A percentile compares a stretch with the other conserved stretches of the same genome.
These are phyloP conservation scores for Botrytis elliptica DNA, from an alignment of 2,329 filamentous ascomycete genomes.

Conservation along the genomic window DNA sequence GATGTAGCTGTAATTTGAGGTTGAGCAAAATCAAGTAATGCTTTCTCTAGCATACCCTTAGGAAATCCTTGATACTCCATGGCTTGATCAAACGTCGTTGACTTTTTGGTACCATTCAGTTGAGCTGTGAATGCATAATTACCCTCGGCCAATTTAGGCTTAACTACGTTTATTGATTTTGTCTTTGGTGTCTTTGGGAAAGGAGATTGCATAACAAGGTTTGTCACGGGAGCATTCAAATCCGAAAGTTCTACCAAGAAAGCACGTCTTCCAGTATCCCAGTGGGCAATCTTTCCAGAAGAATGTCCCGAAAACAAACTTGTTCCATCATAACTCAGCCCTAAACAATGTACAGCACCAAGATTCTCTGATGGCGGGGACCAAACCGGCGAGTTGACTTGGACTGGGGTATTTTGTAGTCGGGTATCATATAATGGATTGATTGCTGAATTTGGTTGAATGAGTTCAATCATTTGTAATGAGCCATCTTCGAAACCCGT, in stretches of 20 bases:
- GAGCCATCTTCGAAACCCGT: conserved; percentile 77
- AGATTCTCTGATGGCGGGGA: conserved; percentile 45
- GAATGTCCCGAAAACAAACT: conserved; percentile 77
- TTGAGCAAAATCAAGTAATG: conserved; percentile 48
- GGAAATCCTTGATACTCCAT: conserved; percentile 33
- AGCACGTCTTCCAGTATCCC: conserved; percentile 61
- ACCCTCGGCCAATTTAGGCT: conserved; percentile 70
- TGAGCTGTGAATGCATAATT: conserved; percentile 67
- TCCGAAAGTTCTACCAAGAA: conserved; percentile 36
- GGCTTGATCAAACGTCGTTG: conserved; percentile 27
- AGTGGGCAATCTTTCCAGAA: conserved; percentile 74
- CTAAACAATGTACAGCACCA: conserved; percentile 62
- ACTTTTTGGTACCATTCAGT: conserved; percentile 45
- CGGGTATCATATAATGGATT: conserved; percentile 45
- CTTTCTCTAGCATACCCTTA: conserved; percentile 48
- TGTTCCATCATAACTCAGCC: conserved; percentile 79
- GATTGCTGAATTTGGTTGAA: conserved; percentile 47
- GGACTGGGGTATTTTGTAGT: conserved; percentile 57
- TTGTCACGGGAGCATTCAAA: conserved; percentile 79
- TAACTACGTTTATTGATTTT: conserved; percentile 64
- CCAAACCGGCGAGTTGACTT: conserved; percentile 51
- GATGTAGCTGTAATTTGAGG: conserved; percentile 8
- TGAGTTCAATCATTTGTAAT: conserved; percentile 76
- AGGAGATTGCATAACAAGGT: conserved; percentile 70
- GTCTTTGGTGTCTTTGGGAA: conserved; percentile 48